Evolutionary conservation across 2,329 filamentous ascomycete species (phyloP), one percentile per base, ranked within the genome.

Genomic region (Monilinia vaccinii-corymbosi): DNA sequence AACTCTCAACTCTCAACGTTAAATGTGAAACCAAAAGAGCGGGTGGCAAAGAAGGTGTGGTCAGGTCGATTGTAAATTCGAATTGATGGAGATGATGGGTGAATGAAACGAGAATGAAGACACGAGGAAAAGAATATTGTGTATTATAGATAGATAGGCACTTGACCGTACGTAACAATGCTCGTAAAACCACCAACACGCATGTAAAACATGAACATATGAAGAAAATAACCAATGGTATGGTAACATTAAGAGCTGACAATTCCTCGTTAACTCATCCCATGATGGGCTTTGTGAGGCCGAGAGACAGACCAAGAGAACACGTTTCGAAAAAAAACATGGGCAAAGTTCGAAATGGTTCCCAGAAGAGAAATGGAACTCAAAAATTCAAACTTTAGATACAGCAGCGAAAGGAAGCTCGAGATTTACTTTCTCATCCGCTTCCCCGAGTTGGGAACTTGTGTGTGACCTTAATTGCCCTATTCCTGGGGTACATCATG

Each of bases 401-500:
- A n/a, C n/a, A n/a, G n/a, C n/a, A n/a, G 9, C 4, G 18, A 38
- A 38, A 28, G 38, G n/a, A 25, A 38, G 21, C 28, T 38, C 18
- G 16, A 13, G 21, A 25, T 14, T 14, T 40, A 4, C 9, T 2
- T 38, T n/a, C 21, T n/a, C 8, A 34, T 40, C 38, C 34, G 49
- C n/a, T 25, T 7, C 49, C 21, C 49, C 25, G 34, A 14, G 16
- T 38, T 13, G 28, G 21, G 23, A n/a, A n/a, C n/a, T n/a, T n/a
- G n/a, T n/a, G n/a, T n/a, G n/a, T n/a, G n/a, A n/a, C n/a, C n/a
- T n/a, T 28, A 42, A 4, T 31, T 40, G 16, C 36, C 16, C 34
- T 31, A 10, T 42, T 28, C 21, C 50, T 44, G 50, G 50, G 50
- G 50, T 53, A 53, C 50, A 53, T 53, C 10, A 53, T 53, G 38